Percentiles rank a stretch among this genome's conserved stretches.
Evolutionary conservation across 2,329 filamentous ascomycete species (phyloP).

Genomic region (Paecilomyces sp.): DNA sequence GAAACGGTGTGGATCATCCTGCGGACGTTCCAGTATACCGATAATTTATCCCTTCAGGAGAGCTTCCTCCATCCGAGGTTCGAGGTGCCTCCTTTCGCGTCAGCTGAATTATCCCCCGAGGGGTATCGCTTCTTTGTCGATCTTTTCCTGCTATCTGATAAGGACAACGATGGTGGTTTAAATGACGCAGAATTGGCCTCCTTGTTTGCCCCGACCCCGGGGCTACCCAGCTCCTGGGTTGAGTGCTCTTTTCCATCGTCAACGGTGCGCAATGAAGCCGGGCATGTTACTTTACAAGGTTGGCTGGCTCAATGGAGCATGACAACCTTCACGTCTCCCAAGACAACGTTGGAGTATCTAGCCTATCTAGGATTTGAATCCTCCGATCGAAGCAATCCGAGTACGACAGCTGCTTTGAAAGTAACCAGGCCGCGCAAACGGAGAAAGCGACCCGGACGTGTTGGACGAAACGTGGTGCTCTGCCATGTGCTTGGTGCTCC

Average conservation of each 20-base stretch:
- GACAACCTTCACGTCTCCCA: constrained; percentile 95
- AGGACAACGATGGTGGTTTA: constrained; percentile 92
- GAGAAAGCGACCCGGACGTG: constrained; percentile 69
- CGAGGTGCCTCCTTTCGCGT: constrained; percentile 85
- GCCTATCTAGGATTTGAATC: constrained; percentile 94
- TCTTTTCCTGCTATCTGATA: constrained; percentile 88
- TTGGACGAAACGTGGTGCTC: constrained; percentile 89
- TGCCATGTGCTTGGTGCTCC: constrained; percentile 86
- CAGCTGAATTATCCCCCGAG: constrained; percentile 85
- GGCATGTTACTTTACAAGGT: constrained; percentile 89
- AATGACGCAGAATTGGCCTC: constrained; percentile 79
- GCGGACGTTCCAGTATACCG: constrained; percentile 90
- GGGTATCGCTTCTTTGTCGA: constrained; percentile 98
- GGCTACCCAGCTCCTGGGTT: constrained; percentile 76
- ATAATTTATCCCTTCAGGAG: constrained; percentile 86
- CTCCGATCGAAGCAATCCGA: constrained; percentile 60
- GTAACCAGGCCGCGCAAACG: constrained; percentile 88
- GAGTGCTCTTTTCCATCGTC: constrained; percentile 87
- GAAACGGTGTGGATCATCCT: constrained; percentile 98
- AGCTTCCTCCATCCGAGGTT: constrained; percentile 88
- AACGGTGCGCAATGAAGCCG: constrained; percentile 90
- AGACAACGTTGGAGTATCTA: constrained; percentile 90
- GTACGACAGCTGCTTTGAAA: constrained; percentile 77
- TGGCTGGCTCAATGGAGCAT: constrained; percentile 99
- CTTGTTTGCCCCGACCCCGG: constrained; percentile 87